Evolutionary conservation across 108 stramenopile genomes (phyloP), one percentile per base, ranked within the genome.

Genomic region (Cyclotella distinguenda): DNA sequence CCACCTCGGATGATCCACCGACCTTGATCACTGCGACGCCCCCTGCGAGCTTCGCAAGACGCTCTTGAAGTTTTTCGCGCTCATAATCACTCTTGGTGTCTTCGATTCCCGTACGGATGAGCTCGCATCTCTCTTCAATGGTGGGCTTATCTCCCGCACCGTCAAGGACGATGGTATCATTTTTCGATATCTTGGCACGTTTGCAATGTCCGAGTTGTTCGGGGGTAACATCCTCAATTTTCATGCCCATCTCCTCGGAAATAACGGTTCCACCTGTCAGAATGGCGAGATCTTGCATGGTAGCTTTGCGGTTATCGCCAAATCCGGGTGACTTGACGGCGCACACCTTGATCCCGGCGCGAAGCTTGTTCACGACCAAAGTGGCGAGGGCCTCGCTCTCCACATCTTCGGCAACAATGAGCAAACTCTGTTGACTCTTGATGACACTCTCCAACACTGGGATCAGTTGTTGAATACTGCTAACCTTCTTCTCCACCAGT

Each of bases 291-390:
- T 99, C 99, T 84, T 99, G 98, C 90, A 99, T 89, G 66, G 97
- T 99, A 18, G 98, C 97, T 91, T 99, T 99, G 50, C 99, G 94
- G 88, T 99, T 99, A 86, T 99, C 99, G 45, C 99, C 99, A 67
- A 99, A 99, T 48, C 99, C 99, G 9, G 99, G 99, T 22, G 99
- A 97, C 91, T 99, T 99, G 43, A 99, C 99, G 27, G 99, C 99
- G 73, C 96, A 97, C 28, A 99, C 97, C 91, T 99, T 99, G 77
- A 98, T 95, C 30, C 97, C 97, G 0, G 97, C 98, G 33, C 99
- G 91, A 30, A 99, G 93, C 83, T 99, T 98, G 92, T 99, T 99
- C 44, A 99, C 98, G n/a, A 99, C 97, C 40, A 99, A 75, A 3
- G 97, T 97, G 26, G 99, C 99, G 34, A 99, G 68, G 15, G 99